A percentile compares a stretch with the other conserved stretches of the same genome.
These are phyloP conservation scores for Aspergillus proliferans DNA, from an alignment of 2,329 filamentous ascomycete genomes.

Conservation along the genomic window DNA sequence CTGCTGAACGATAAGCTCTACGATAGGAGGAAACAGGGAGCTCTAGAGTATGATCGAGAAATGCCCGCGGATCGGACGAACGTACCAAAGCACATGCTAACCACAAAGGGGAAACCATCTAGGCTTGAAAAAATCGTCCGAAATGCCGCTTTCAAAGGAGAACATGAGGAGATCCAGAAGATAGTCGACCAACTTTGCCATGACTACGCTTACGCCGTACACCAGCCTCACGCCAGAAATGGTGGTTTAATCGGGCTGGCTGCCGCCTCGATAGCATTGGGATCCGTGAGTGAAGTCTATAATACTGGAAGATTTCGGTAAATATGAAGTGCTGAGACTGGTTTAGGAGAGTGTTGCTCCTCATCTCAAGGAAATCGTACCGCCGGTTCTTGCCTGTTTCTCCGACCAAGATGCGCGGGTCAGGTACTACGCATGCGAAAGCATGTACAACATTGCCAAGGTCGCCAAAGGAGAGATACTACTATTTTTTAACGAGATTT, in stretches of 20 bases:
- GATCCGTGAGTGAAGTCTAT: slow-evolving; percentile 59
- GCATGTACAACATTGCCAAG: slow-evolving; percentile 99
- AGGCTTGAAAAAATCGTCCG: slow-evolving; percentile 89
- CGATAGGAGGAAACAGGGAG: slow-evolving; percentile 93
- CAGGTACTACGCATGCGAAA: slow-evolving; percentile 96
- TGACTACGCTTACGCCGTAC: slow-evolving; percentile 94
- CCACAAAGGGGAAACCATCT: slow-evolving; percentile 5
- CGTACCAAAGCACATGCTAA: background rate
- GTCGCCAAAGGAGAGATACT: slow-evolving; percentile 97
- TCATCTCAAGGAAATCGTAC: slow-evolving; percentile 89
- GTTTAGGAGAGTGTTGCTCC: slow-evolving; percentile 71
- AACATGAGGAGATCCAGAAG: slow-evolving; percentile 72
- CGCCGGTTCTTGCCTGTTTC: slow-evolving; percentile 94
- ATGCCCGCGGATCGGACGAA: background rate
- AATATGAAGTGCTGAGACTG: slow-evolving; percentile 5
- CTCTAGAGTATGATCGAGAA: slow-evolving; percentile 69
- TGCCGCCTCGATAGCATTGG: slow-evolving; percentile 90
- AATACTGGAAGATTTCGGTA: background rate
- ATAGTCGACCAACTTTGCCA: slow-evolving; percentile 96
- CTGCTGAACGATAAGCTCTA: slow-evolving; percentile 97
- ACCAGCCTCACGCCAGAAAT: slow-evolving; percentile 93
- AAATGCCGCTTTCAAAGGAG: slow-evolving; percentile 68
- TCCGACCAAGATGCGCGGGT: slow-evolving; percentile 96
- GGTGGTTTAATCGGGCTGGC: slow-evolving; percentile 92
- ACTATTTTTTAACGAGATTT: slow-evolving; percentile 96